Conservation (phyloP, 2,329 filamentous ascomycete genomes). For the Nemania serpens region DNA sequence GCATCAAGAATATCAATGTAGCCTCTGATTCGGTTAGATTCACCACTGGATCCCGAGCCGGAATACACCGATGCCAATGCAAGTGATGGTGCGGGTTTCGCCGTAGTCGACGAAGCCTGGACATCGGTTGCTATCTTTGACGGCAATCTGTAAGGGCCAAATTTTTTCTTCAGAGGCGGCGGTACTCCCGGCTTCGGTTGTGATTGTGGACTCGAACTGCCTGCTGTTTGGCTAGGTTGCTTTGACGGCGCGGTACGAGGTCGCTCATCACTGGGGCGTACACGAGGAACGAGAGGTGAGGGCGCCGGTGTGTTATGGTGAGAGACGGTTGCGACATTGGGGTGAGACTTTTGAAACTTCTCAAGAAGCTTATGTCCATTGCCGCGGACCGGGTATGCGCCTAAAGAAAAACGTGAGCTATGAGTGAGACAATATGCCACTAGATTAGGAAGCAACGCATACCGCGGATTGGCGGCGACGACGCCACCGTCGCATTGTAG, state of each 20-base stretch:
- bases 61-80: slow-evolving; percentile 37
- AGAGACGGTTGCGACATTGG: slow-evolving; percentile 35
- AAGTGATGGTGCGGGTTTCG: slow-evolving; percentile 30
- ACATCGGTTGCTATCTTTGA: slow-evolving; percentile 29
- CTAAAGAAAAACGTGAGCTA: slow-evolving; percentile 37
- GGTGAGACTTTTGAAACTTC: slow-evolving; percentile 43
- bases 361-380: slow-evolving; percentile 48
- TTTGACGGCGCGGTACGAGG: slow-evolving; percentile 45
- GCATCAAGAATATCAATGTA: slow-evolving; percentile 63
- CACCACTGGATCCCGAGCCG: slow-evolving; percentile 42
- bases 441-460: slow-evolving; percentile 32
- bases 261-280: slow-evolving; percentile 39
- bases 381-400: slow-evolving; percentile 47
- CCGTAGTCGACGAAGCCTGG: slow-evolving; percentile 13
- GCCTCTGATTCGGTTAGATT: slow-evolving; percentile 33
- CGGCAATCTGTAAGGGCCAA: slow-evolving; percentile 37
- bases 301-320: slow-evolving; percentile 38
- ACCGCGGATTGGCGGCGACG: slow-evolving; percentile 45
- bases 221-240: slow-evolving; percentile 24
- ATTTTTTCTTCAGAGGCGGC: slow-evolving; percentile 32
- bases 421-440: slow-evolving; percentile 27
- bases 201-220: slow-evolving; percentile 22
- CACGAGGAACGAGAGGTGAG: slow-evolving; percentile 38
- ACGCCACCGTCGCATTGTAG: slow-evolving; percentile 46
- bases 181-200: slow-evolving; percentile 14